Evolutionary conservation across 2,329 filamentous ascomycete species (phyloP), one percentile per base, ranked within the genome.

Genomic region (Aspergillus sp.): DNA sequence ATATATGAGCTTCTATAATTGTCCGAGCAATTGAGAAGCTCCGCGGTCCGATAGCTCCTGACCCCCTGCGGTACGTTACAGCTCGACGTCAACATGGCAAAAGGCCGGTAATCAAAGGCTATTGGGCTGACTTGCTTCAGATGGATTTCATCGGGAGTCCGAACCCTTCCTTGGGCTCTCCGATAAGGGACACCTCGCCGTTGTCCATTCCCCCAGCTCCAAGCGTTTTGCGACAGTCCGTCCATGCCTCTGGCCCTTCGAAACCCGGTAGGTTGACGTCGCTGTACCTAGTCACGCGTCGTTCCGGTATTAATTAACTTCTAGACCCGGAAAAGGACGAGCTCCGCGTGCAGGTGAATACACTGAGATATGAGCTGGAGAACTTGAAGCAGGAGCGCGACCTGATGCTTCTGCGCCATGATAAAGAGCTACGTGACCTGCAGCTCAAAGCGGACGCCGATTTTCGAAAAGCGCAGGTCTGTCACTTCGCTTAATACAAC

Each of bases 381-480:
- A 94, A 91, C 19, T 81, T 91, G 57, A 93, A 94, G 70, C 92
- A 97, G 69, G 94, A 98, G 72, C 89, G 91, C 69, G 92, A 96
- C 61, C 85, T 97, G 70, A 82, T 88, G 52, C 84, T 87, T 9
- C 83, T 97, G 17, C 89, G 92, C 64, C 91, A 95, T 69, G 90
- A 92, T 66, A 91, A 91, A 69, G 94, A 97, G 71, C 77, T 97
- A 23, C 88, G 94, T 64, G 92, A 96, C 59, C 84, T 89, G 1
- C 89, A 91, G 67, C 84, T 89, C 52, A 91, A 90, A 65, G 90
- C 91, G n/a, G 93, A 97, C 70, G 89, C 91, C 8, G 93, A 97
- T 72, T 93, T 91, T 71, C 89, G 91, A 70, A 85, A 85, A 66
- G 83, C 85, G 34, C 84, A 87, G 76, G 83, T 84, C 54, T 50